Evolutionary conservation across 2,329 filamentous ascomycete species (phyloP), one percentile per base, ranked within the genome.

Genomic region (Diaporthe capsici): DNA sequence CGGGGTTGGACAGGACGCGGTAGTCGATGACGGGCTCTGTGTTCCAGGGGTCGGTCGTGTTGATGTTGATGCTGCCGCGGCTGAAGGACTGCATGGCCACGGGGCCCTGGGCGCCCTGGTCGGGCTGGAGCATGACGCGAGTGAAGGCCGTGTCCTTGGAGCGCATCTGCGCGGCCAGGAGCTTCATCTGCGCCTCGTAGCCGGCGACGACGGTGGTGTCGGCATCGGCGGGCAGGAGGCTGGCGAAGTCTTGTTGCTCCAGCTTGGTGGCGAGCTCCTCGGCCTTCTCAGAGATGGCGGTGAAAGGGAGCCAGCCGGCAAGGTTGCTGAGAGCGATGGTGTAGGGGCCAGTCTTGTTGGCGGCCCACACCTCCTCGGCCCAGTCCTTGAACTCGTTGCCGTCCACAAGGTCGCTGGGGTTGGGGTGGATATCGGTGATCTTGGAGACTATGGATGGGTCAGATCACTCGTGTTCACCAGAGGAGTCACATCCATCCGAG

Each of bases 11-110:
- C 1, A 85, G 82, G 2, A 82, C 82, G 10, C 84, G 80, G 75
- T 85, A 84, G 78, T 86, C 85, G 7, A 87, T 82, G 1, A 84
- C 70, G 0, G 85, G 84, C 68, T 83, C 81, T 3, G 78, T 79
- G 22, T 79, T 76, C 68, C 81, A 81, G 1, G 86, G 83, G 75
- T 86, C 80, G 74, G 84, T 65, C 75, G 86, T 78, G 78, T 83
- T 76, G 81, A 87, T 81, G 76, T 84, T 84, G 63, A 86, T 80
- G 22, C 79, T 82, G 39, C 84, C 85, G 6, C 84, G 83, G 49
- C 84, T 83, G 65, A 84, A 76, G 28, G 72, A 39, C 63, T 74
- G 72, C 72, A 74, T 34, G 2, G 67, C 61, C 13, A 74, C 63
- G 31, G 72, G 72, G 4, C 72, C 72, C 42, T 74, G 25, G 63